phyloP scores from a whole-genome alignment of 257 asterid genomes.

The Primulina tabacum region DNA sequence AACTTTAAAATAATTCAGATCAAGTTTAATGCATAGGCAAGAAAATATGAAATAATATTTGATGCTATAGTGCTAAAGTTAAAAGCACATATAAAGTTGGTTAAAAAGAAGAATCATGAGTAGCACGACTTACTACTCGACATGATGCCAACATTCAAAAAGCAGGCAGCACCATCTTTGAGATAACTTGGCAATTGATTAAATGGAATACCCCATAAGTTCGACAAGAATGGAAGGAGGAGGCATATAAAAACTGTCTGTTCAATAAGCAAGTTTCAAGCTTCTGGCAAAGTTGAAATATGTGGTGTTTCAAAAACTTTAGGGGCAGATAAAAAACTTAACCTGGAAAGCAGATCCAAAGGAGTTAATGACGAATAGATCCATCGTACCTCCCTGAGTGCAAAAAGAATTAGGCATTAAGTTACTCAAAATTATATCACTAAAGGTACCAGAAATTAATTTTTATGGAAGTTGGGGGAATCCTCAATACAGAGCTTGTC shows the following conservation, averaged over 20 bases:
- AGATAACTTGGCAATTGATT: constrained; percentile 68
- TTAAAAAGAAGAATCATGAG: neutral
- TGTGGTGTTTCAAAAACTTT: constrained; percentile 3
- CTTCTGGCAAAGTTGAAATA: constrained; percentile 26
- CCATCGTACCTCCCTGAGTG: constrained; percentile 65
- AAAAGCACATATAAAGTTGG: neutral
- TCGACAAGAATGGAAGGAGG: constrained; percentile 89
- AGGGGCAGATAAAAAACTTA: constrained; percentile 20
- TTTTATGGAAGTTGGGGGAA: neutral
- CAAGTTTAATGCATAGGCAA: neutral
- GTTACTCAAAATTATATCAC: constrained; percentile 13
- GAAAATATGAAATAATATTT: neutral
- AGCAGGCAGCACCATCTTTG: constrained; percentile 96
- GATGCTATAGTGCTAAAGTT: neutral
- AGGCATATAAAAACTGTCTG: constrained; percentile 90
- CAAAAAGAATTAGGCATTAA: constrained; percentile 21
- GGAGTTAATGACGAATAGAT: constrained; percentile 87
- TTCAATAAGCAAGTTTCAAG: constrained; percentile 28
- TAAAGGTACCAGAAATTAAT: constrained; percentile 1
- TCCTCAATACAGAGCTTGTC: too few relatives aligned
- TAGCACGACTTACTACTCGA: constrained; percentile 52
- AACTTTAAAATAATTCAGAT: neutral
- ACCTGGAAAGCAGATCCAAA: constrained; percentile 97
- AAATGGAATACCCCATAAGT: constrained; percentile 93
- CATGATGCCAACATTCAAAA: constrained; percentile 75